Conservation (phyloP, 2,329 filamentous ascomycete genomes). For the Aspergillus sp. region DNA sequence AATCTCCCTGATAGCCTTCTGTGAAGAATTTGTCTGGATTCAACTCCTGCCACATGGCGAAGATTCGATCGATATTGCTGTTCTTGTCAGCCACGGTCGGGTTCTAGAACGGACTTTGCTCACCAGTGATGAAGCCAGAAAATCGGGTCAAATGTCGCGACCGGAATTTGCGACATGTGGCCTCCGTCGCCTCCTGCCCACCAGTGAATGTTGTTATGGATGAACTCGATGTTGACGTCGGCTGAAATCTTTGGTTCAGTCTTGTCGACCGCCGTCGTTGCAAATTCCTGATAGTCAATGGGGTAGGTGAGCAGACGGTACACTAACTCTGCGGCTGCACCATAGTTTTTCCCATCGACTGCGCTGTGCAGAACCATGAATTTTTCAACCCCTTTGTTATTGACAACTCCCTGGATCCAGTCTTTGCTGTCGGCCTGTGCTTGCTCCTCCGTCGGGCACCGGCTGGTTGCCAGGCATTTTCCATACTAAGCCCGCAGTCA, state of each 20-base stretch:
- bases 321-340: slow-evolving; percentile 1
- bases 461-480: background rate
- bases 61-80: slow-evolving; percentile 13
- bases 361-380: background rate
- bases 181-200: slow-evolving; percentile 5
- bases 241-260: background rate
- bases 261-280: background rate
- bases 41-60: slow-evolving; percentile 11
- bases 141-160: slow-evolving; percentile 19
- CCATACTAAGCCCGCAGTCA: background rate
- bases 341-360: slow-evolving; percentile 1
- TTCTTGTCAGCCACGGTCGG: background rate
- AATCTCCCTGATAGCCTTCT: background rate
- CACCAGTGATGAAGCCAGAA: slow-evolving; percentile 22
- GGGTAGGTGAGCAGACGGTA: slow-evolving; percentile 3
- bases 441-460: background rate
- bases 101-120: background rate
- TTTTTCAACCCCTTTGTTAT: background rate
- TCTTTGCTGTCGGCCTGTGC: background rate
- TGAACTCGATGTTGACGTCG: slow-evolving; percentile 10
- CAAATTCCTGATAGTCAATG: background rate
- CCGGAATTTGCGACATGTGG: slow-evolving; percentile 16
- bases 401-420: slow-evolving; percentile 2
- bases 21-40: slow-evolving; percentile 15
- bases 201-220: slow-evolving; percentile 18